These are phyloP conservation scores for Leccinellum rugosiceps DNA, from an alignment of 768 basidiomycete species.

Conservation along the genomic window DNA sequence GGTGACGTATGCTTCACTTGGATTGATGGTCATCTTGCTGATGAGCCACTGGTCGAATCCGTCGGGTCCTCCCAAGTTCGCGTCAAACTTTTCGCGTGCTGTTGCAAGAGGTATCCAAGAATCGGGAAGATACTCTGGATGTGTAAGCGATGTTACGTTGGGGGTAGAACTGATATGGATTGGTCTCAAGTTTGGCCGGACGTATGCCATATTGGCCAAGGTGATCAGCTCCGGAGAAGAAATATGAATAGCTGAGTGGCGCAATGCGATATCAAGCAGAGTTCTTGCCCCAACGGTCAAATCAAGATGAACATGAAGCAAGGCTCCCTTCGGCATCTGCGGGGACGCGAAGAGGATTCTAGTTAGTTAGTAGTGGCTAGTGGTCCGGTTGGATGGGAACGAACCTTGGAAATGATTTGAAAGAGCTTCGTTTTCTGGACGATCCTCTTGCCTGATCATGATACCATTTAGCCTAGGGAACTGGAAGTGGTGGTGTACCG, in stretches of 20 bases:
- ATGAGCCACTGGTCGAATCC: slow-evolving; percentile 71
- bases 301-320: slow-evolving; percentile 75
- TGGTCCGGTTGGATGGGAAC: not conserved
- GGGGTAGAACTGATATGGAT: slow-evolving; percentile 34
- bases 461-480: not conserved
- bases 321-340: slow-evolving; percentile 79
- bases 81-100: slow-evolving; percentile 53
- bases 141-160: slow-evolving; percentile 30
- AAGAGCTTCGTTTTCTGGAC: slow-evolving; percentile 64
- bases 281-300: slow-evolving; percentile 57
- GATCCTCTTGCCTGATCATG: slow-evolving; percentile 44
- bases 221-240: slow-evolving; percentile 41
- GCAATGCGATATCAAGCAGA: slow-evolving; percentile 52
- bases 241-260: slow-evolving; percentile 61
- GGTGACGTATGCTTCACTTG: slow-evolving; percentile 67
- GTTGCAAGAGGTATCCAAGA: slow-evolving; percentile 54
- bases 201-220: slow-evolving; percentile 36
- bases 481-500: not conserved
- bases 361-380: not conserved
- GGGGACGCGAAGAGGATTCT: not conserved
- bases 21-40: slow-evolving; percentile 60
- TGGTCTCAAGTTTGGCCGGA: slow-evolving; percentile 52
- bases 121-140: slow-evolving; percentile 39
- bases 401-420: slow-evolving; percentile 56
- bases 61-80: slow-evolving; percentile 52